Conservation (phyloP, 306 rosid species). For the Quercus ilex region DNA sequence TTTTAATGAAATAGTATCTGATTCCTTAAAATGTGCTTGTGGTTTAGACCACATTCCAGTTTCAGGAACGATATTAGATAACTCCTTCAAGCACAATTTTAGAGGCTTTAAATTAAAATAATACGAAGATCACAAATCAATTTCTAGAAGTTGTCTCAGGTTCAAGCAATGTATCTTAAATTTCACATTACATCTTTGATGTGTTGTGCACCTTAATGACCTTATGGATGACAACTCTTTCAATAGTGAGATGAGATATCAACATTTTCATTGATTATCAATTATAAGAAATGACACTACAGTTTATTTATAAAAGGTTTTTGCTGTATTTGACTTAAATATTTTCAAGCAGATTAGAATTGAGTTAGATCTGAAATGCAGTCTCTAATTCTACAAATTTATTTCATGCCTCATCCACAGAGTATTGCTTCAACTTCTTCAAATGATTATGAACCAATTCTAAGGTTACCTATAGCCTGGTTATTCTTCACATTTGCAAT, state of each 20-base stretch:
- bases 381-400: not conserved
- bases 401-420: not conserved
- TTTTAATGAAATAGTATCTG: too few species aligned
- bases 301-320: not conserved
- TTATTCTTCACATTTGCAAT: constrained; percentile 46
- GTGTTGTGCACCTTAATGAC: too few species aligned
- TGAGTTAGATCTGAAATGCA: constrained; percentile 3
- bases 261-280: not conserved
- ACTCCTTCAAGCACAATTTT: too few species aligned
- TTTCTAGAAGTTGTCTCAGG: too few species aligned
- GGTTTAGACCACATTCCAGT: too few species aligned
- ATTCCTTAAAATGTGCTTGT: too few species aligned
- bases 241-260: not conserved
- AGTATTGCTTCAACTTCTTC: not conserved
- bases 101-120: too few species aligned
- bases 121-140: too few species aligned
- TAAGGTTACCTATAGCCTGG: constrained; percentile 45
- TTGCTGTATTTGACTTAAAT: not conserved
- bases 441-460: not conserved
- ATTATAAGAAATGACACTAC: not conserved
- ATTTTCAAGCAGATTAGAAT: not conserved
- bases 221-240: too few species aligned
- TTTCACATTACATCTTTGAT: too few species aligned
- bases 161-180: too few species aligned
- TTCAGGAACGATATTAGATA: too few species aligned